Percentiles rank a stretch among this genome's conserved stretches.
Evolutionary conservation across 345 rosid genomes (phyloP).

Genomic region (Excoecaria cochinchinensis): DNA sequence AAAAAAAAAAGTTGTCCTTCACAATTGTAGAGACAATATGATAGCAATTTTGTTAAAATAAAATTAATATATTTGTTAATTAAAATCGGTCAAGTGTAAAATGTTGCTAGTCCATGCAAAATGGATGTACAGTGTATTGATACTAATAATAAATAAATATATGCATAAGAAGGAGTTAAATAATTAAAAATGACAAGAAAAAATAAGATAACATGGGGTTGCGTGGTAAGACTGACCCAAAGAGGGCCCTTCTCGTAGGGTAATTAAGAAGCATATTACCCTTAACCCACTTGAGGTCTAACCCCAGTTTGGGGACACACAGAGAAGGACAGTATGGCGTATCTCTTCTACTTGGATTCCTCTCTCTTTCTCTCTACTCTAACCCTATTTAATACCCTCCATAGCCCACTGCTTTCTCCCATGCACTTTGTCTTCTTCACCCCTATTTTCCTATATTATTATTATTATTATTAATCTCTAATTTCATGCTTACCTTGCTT

Average conservation of each 20-base stretch:
- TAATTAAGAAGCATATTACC: conserved; percentile 33
- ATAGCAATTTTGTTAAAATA: too few species aligned
- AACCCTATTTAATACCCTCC: conserved; percentile 30
- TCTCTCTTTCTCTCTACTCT: conserved; percentile 2
- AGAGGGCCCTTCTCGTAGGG: conserved; percentile 35
- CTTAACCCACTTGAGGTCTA: conserved; percentile 36
- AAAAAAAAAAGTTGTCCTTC: too few species aligned
- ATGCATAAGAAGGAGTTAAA: background rate
- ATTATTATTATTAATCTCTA: background rate
- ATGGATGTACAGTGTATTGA: background rate
- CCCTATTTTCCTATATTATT: background rate
- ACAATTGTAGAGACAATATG: too few species aligned
- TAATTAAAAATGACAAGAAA: background rate
- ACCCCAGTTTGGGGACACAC: conserved; percentile 30
- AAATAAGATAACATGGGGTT: conserved; percentile 38
- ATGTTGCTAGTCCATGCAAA: background rate
- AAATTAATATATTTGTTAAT: too few species aligned
- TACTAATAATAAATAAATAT: background rate
- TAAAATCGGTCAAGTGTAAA: background rate
- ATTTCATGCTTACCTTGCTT: conserved; percentile 8
- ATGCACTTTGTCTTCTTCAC: conserved; percentile 52
- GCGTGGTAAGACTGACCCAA: conserved; percentile 41
- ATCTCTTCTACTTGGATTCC: conserved; percentile 16
- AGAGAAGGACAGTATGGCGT: conserved; percentile 38
- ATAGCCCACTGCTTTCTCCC: conserved; percentile 59